Conservation (phyloP, 2,329 filamentous ascomycete genomes). For the Alternaria conjuncta region DNA sequence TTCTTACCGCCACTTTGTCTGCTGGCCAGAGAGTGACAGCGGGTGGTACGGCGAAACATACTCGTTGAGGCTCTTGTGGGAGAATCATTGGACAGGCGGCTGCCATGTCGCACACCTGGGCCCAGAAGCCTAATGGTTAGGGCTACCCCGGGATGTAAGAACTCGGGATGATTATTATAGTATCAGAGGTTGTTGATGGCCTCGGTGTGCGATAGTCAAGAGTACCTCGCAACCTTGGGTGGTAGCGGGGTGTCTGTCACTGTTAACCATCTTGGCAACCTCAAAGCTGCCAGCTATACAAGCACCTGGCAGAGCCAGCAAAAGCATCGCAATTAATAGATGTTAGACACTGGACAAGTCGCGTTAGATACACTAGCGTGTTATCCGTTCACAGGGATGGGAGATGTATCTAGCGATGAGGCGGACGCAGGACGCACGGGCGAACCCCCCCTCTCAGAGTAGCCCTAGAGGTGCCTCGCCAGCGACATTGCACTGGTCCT, state of each 20-base stretch:
- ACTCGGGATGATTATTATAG: not conserved
- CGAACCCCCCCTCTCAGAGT: too few relatives aligned
- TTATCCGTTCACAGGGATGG: too few relatives aligned
- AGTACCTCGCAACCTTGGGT: not conserved
- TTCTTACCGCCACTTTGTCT: slow-evolving; percentile 46
- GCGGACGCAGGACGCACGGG: too few relatives aligned
- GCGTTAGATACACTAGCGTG: slow-evolving; percentile 14
- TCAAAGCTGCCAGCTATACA: not conserved
- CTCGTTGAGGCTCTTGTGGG: slow-evolving; percentile 17
- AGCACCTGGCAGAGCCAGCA: not conserved
- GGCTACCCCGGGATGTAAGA: slow-evolving; percentile 6
- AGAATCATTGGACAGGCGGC: slow-evolving; percentile 36
- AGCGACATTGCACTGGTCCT: too few relatives aligned
- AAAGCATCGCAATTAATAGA: slow-evolving; percentile 5
- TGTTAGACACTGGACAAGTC: slow-evolving; percentile 8
- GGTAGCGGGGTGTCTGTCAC: not conserved
- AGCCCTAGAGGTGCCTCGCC: too few relatives aligned
- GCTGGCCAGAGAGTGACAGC: slow-evolving; percentile 18
- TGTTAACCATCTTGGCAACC: not conserved
- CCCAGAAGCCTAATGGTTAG: slow-evolving; percentile 7
- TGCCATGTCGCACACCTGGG: slow-evolving; percentile 37
- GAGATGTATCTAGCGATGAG: too few relatives aligned
- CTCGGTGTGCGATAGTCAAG: not conserved
- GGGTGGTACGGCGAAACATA: slow-evolving; percentile 26
- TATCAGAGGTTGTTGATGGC: not conserved